These are phyloP conservation scores for Microdochium trichocladiopsis DNA, from an alignment of 2,329 filamentous ascomycete genomes.

Conservation along the genomic window DNA sequence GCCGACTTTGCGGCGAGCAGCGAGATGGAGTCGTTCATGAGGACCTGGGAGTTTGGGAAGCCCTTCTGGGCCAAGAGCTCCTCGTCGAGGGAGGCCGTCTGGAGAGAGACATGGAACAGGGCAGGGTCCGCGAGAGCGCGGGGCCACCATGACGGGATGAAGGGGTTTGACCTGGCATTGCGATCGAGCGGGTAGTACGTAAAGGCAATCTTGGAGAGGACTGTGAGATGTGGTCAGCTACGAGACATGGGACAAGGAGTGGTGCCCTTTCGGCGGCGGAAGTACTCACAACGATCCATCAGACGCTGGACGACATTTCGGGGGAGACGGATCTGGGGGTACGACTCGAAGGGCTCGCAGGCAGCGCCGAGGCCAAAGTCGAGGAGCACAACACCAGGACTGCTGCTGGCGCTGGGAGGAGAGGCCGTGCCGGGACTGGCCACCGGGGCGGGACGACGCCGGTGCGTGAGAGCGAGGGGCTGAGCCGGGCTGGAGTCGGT, in stretches of 20 bases:
- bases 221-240: slow-evolving; percentile 24
- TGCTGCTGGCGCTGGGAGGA: neutral
- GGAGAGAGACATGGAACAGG: slow-evolving; percentile 51
- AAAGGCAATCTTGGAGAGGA: slow-evolving; percentile 50
- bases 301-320: slow-evolving; percentile 43
- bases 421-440: neutral
- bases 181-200: slow-evolving; percentile 53
- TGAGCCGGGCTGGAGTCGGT: too few species aligned
- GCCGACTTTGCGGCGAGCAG: slow-evolving; percentile 39
- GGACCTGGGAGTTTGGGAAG: slow-evolving; percentile 43
- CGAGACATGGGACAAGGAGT: neutral
- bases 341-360: slow-evolving; percentile 50
- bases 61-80: slow-evolving; percentile 43
- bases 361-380: slow-evolving; percentile 19
- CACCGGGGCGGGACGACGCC: too few species aligned
- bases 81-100: slow-evolving; percentile 50
- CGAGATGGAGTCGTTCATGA: slow-evolving; percentile 50
- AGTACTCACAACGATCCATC: slow-evolving; percentile 46
- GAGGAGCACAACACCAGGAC: slow-evolving; percentile 11
- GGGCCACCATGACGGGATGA: slow-evolving; percentile 54
- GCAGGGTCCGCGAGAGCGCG: slow-evolving; percentile 47
- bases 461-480: neutral
- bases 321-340: slow-evolving; percentile 44
- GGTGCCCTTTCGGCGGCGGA: too few species aligned
- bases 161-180: slow-evolving; percentile 44